Conservation (phyloP, 352 stramenopile species). For the Plasmopara viticola region DNA sequence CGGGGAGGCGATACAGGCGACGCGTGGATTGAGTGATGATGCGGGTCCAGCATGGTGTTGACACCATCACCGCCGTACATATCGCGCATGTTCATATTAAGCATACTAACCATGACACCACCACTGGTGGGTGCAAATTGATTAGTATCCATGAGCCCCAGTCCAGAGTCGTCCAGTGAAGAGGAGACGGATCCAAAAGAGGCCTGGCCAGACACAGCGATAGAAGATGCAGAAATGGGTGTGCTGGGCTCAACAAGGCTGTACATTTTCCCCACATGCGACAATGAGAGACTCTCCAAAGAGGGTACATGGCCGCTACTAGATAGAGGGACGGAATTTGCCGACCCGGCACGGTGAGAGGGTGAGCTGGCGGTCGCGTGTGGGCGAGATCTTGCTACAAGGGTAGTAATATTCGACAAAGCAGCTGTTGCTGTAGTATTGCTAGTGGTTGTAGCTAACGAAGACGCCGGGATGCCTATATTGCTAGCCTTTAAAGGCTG, state of each 20-base stretch:
- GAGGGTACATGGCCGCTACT: conserved; percentile 21
- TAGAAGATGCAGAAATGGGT: conserved; percentile 39
- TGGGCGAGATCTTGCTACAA: conserved; percentile 33
- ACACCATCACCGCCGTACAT: conserved; percentile 70
- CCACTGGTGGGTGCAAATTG: conserved; percentile 50
- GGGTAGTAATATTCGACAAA: conserved; percentile 26
- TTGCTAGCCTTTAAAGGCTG: conserved; percentile 40
- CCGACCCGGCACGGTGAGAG: conserved; percentile 15
- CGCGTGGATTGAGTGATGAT: conserved; percentile 28
- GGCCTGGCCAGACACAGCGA: conserved; percentile 32
- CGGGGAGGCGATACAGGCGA: conserved; percentile 52
- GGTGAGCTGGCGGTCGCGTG: conserved; percentile 16
- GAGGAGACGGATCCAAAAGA: conserved; percentile 27
- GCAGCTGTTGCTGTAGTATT: conserved; percentile 16
- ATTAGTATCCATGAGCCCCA: conserved; percentile 46
- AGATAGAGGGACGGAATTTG: conserved; percentile 14
- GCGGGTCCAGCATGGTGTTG: conserved; percentile 46
- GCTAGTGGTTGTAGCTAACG: conserved; percentile 7
- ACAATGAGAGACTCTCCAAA: conserved; percentile 69
- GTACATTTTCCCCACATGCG: conserved; percentile 80
- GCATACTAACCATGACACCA: conserved; percentile 67
- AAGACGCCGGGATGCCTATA: conserved; percentile 29
- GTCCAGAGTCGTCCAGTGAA: conserved; percentile 26
- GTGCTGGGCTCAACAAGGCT: conserved; percentile 67
- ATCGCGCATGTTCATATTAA: conserved; percentile 76